Evolutionary conservation across 352 stramenopile genomes (phyloP).

Genomic region (Pelagophyceae sp.): DNA sequence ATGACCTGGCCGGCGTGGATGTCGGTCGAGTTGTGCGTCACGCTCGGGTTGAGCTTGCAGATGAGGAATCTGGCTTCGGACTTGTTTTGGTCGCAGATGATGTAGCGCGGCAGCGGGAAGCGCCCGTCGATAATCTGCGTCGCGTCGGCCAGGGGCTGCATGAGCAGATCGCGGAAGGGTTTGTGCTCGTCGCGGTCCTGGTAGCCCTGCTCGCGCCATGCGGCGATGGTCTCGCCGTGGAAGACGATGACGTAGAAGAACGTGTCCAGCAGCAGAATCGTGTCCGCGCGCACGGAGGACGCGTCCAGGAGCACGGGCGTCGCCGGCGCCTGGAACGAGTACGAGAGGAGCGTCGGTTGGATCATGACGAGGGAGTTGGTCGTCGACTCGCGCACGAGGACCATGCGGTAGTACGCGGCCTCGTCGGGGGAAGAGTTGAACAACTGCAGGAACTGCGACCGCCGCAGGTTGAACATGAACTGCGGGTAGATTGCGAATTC

Average conservation of each 20-base stretch:
- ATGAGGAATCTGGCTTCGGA: slow-evolving; percentile 97
- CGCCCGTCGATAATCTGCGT: slow-evolving; percentile 97
- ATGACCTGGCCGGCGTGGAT: slow-evolving; percentile 81
- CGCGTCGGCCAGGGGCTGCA: slow-evolving; percentile 91
- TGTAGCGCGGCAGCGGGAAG: slow-evolving; percentile 96
- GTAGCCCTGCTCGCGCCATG: slow-evolving; percentile 88
- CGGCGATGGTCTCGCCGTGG: slow-evolving; percentile 96
- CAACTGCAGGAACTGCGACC: slow-evolving; percentile 97
- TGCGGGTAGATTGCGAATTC: slow-evolving; percentile 99
- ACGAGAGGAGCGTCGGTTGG: slow-evolving; percentile 96
- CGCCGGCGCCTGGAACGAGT: slow-evolving; percentile 74
- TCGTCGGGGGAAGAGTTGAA: slow-evolving; percentile 99
- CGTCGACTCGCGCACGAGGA: slow-evolving; percentile 85
- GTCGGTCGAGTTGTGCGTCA: slow-evolving; percentile 90
- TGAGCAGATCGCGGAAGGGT: slow-evolving; percentile 94
- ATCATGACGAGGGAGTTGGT: slow-evolving; percentile 99
- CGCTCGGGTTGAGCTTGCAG: slow-evolving; percentile 96
- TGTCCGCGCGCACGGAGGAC: slow-evolving; percentile 87
- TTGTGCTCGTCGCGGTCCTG: slow-evolving; percentile 75
- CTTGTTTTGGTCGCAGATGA: slow-evolving; percentile 99
- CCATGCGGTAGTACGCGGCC: slow-evolving; percentile 89
- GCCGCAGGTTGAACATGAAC: slow-evolving; percentile 98
- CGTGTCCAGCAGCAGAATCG: slow-evolving; percentile 96
- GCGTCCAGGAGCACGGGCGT: slow-evolving; percentile 64
- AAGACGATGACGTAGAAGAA: slow-evolving; percentile 99